Conservation (phyloP, 176 grass and related monocot genomes). For the Triticum monococcum region DNA sequence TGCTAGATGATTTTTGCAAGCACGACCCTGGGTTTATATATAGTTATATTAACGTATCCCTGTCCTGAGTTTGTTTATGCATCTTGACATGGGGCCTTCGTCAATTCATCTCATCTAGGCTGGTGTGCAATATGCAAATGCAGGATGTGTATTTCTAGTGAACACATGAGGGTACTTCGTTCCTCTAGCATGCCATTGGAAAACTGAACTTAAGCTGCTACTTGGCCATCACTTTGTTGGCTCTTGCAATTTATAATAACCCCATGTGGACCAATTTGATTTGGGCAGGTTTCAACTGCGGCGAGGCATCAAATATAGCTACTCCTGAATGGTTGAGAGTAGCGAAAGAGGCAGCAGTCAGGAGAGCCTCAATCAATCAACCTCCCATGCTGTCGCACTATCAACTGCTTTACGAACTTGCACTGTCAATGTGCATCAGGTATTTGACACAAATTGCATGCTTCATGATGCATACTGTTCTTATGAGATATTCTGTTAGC, state of each 20-base stretch:
- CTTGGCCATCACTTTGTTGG: background rate
- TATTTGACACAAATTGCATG: constrained; percentile 33
- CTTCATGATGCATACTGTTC: constrained; percentile 14
- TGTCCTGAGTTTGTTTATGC: background rate
- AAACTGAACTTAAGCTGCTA: background rate
- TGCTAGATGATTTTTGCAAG: background rate
- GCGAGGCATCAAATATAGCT: constrained; percentile 91
- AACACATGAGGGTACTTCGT: background rate
- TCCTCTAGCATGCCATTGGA: background rate
- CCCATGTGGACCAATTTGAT: constrained; percentile 11
- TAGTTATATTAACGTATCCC: background rate
- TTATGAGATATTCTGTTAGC: constrained; percentile 8
- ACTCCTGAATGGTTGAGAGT: constrained; percentile 91
- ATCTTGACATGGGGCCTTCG: background rate
- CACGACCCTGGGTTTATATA: background rate
- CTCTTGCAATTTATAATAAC: background rate
- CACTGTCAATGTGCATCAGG: constrained; percentile 78
- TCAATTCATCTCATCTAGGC: constrained; percentile 4
- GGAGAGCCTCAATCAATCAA: constrained; percentile 87
- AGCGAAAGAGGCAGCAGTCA: constrained; percentile 91
- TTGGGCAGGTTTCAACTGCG: constrained; percentile 85
- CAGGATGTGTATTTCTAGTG: background rate
- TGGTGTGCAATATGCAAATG: background rate
- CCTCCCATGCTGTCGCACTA: constrained; percentile 89
- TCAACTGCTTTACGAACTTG: constrained; percentile 86